Conservation (phyloP, 352 stramenopile genomes). For the Phytophthora chlamydospora region DNA sequence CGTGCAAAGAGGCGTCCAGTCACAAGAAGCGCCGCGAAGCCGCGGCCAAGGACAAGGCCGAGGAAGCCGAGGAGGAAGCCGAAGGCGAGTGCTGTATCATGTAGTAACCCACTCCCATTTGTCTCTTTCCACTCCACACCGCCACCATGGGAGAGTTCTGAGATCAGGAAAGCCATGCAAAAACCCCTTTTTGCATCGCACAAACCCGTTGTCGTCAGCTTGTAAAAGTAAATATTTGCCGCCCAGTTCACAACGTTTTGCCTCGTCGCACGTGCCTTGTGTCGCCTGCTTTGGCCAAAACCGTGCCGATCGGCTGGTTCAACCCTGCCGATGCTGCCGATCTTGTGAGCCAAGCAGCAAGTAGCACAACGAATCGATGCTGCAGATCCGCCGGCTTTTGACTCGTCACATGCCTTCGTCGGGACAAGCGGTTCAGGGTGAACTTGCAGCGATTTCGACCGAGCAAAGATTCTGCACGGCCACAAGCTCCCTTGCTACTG, state of each 20-base stretch:
- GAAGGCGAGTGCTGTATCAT: conserved; percentile 87
- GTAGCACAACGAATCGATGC: conserved; percentile 8
- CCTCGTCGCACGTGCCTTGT: conserved; percentile 21
- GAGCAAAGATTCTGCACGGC: too few relatives aligned
- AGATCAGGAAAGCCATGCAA: conserved; percentile 22
- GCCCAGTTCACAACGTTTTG: conserved; percentile 14
- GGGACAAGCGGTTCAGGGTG: conserved; percentile 9
- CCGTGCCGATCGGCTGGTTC: conserved; percentile 10
- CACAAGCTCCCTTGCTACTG: too few relatives aligned
- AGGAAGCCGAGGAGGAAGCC: conserved; percentile 59
- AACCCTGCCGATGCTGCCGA: conserved; percentile 2
- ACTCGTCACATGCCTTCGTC: not conserved
- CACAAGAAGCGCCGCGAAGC: conserved; percentile 63
- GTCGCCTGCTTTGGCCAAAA: conserved; percentile 10
- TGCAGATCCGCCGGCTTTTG: conserved; percentile 21
- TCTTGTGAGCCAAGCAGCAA: not conserved
- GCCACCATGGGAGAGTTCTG: conserved; percentile 25
- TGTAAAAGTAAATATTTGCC: conserved; percentile 30
- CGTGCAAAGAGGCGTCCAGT: conserved; percentile 71
- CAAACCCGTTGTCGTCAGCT: conserved; percentile 16
- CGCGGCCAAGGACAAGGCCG: conserved; percentile 46
- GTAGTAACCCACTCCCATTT: conserved; percentile 43
- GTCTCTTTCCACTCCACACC: conserved; percentile 13
- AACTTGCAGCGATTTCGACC: conserved; percentile 2
- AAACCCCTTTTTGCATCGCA: conserved; percentile 1